Evolutionary conservation across 108 stramenopile genomes (phyloP).

Genomic region (Mayamaea pseudoterrestris): DNA sequence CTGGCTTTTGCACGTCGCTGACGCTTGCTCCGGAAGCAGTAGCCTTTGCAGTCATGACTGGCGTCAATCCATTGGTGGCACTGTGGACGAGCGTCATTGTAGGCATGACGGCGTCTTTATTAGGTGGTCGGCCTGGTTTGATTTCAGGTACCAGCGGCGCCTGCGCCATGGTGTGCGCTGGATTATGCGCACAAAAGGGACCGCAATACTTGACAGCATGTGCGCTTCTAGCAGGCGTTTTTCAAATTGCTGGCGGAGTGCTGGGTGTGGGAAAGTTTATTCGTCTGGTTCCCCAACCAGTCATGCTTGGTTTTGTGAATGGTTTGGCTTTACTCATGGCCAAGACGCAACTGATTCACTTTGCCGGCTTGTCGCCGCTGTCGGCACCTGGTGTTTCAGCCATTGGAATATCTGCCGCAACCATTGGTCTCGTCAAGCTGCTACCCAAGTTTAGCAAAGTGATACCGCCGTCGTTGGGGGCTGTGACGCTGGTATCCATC

Average conservation of each 20-base stretch:
- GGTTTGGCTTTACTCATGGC: slow-evolving; percentile 84
- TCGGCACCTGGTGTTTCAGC: slow-evolving; percentile 24
- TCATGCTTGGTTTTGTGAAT: slow-evolving; percentile 89
- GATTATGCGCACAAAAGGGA: slow-evolving; percentile 58
- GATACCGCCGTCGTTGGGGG: slow-evolving; percentile 55
- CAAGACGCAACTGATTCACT: slow-evolving; percentile 75
- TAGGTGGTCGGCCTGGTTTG: slow-evolving; percentile 82
- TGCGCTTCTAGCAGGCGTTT: slow-evolving; percentile 63
- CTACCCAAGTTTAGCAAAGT: slow-evolving; percentile 41
- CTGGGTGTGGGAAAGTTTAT: slow-evolving; percentile 69
- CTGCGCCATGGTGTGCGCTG: slow-evolving; percentile 70
- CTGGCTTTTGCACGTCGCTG: slow-evolving; percentile 53
- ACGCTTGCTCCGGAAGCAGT: slow-evolving; percentile 77
- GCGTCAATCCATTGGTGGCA: slow-evolving; percentile 65
- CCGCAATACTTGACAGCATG: slow-evolving; percentile 63
- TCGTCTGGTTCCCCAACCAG: slow-evolving; percentile 74
- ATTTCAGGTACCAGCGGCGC: slow-evolving; percentile 75
- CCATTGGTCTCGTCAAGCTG: slow-evolving; percentile 48
- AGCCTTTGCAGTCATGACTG: slow-evolving; percentile 61
- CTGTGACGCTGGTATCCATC: slow-evolving; percentile 31
- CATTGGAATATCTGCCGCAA: slow-evolving; percentile 44
- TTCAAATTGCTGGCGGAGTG: slow-evolving; percentile 54
- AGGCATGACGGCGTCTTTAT: slow-evolving; percentile 66
- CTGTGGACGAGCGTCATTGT: slow-evolving; percentile 79
- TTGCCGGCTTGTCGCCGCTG: slow-evolving; percentile 26